phyloP scores from a whole-genome alignment of 106 monocot genomes.

The Amphibolis antarctica region DNA sequence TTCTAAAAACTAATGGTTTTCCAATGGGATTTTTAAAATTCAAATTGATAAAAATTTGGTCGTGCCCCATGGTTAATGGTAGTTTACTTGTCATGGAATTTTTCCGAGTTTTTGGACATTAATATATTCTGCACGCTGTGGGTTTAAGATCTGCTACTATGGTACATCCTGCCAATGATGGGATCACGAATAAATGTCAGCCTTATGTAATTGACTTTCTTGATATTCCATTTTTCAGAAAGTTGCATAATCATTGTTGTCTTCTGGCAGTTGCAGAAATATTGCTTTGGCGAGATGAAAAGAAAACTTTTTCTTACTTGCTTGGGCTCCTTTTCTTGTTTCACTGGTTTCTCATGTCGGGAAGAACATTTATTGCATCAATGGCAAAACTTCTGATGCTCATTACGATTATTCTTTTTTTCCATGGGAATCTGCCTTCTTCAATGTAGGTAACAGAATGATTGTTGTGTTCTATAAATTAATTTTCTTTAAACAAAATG shows the following conservation, averaged over 20 bases:
- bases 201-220: background rate
- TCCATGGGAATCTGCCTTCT: constrained; percentile 52
- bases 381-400: constrained; percentile 48
- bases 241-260: background rate
- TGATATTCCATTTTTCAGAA: background rate
- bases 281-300: constrained; percentile 87
- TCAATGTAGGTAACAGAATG: constrained; percentile 44
- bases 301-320: constrained; percentile 58
- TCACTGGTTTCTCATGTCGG: constrained; percentile 76
- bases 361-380: constrained; percentile 67
- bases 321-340: constrained; percentile 50
- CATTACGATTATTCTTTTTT: constrained; percentile 39
- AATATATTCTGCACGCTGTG: too few species aligned
- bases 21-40: too few species aligned
- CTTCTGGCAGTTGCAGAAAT: constrained; percentile 56
- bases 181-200: too few species aligned
- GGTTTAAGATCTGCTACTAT: too few species aligned
- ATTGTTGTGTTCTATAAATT: background rate
- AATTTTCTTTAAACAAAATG: constrained; percentile 1
- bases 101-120: too few species aligned
- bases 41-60: too few species aligned
- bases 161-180: too few species aligned
- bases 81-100: too few species aligned
- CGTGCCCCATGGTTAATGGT: too few species aligned
- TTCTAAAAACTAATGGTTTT: too few species aligned